Base-by-base conservation (phyloP, 1,284 basidiomycete species). In the Pseudozyma tsukubaensis region DNA sequence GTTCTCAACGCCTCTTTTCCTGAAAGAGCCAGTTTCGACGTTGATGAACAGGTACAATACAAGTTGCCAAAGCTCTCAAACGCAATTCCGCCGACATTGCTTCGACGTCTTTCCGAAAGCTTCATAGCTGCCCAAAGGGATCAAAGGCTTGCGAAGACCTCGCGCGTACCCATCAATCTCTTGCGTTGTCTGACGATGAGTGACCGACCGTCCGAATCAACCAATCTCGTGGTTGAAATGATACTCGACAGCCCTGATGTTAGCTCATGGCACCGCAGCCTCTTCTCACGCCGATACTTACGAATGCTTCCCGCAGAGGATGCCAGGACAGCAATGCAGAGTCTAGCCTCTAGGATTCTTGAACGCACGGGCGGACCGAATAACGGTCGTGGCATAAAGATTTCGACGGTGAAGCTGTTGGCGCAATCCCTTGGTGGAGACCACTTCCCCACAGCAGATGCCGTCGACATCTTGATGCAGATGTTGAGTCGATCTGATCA, bases 241-340 rank as follows among this genome's bases (percentile, higher is more conserved):
- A 32, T 53, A 4, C 51, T 53, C 10, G 51, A 53, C 12, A 32
- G 39, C 39, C 13, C 39, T 14, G 19, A 42, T 9, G 51, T 43
- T 24, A 53, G 51, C 51, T 53, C 51, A 16, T 53, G 51, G 51
- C 40, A 53, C n/a, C 51, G 51, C n/a, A n/a, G 36, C 8, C 40
- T 53, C 21, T 53, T 53, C 24, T 53, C 51, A 8, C 19, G 18
- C 18, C 5, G 32, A 34, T 44, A 18, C 24, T 19, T 53, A 8
- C 7, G n/a, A 44, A 39, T 8, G 16, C 40, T 53, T 14, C 24
- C 24, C 18, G 51, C 51, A 8, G 8, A 32, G 16, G 51, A 53
- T 19, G 40, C 51, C 9, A 16, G 40, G 16, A 29, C 24, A 19
- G 51, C 39, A 8, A 14, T 53, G 9, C 14, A 39, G n/a, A 8